Evolutionary conservation across 23 red algal genomes (phyloP), one percentile per base, ranked within the genome.

Genomic region (Gracilaria caudata): DNA sequence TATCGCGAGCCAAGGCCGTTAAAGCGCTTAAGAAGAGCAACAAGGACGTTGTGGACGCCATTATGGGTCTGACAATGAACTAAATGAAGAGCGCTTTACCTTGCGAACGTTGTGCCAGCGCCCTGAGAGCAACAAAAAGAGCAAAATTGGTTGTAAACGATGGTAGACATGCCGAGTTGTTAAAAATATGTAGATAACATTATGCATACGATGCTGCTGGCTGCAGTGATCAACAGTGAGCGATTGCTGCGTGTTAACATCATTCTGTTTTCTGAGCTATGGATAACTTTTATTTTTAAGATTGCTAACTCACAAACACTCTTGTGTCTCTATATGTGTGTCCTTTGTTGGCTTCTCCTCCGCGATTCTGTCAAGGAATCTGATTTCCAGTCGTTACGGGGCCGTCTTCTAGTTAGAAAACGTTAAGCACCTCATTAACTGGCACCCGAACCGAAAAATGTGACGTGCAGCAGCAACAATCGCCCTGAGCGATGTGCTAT

Each of bases 41-140:
- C 65, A 88, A 94, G 44, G 97, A 99, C 46, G 92, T 99, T 60
- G 97, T 99, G 40, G 94, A 99, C 73, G 97, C 97, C 33, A 99
- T 99, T 53, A 92, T 99, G 90, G 93, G 87, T 30, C 56, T 99
- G 37, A 96, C 97, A 28, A 90, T 99, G 88, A 89, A 73, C 61
- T 97, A 90, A 63, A 57, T 19, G 21, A 33, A 20, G 16, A 6
- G 39, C 5, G n/a, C 70, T 75, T 75, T 46, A 43, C 38, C 26
- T 20, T 75, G 61, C 32, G 36, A 66, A 36, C 61, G 61, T 66
- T 66, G 13, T 30, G 61, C 61, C 57, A 60, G 14, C 57, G 57
- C 57, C 57, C 61, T 36, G 29, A 36, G 13, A 36, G 6, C 21
- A 37, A n/a, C n/a, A 35, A 4, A 66, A 66, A 37, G 61, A 36